Evolutionary conservation across 192 early-diverging fungal genomes (phyloP).

Genomic region (Umbelopsis vinacea): DNA sequence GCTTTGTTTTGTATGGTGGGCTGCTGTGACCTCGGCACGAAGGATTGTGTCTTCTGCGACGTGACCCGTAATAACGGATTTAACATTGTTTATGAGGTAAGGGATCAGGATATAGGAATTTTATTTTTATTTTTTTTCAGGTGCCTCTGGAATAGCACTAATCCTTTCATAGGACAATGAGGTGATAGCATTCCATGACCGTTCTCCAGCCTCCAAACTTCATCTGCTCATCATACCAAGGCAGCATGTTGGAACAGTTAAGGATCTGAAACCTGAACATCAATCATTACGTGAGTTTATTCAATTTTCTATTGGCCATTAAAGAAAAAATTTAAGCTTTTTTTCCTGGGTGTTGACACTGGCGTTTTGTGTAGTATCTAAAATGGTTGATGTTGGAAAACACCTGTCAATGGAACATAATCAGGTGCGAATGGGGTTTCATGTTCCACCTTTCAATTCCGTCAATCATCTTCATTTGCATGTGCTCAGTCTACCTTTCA

Average conservation of each 20-base stretch:
- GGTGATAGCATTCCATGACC: constrained; percentile 49
- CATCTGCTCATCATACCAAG: constrained; percentile 49
- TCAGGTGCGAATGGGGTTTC: constrained; percentile 62
- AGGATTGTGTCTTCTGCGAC: constrained; percentile 23
- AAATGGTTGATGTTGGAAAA: constrained; percentile 33
- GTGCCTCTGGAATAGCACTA: background rate
- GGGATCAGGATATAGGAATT: background rate
- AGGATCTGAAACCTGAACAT: constrained; percentile 36
- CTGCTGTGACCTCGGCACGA: constrained; percentile 9
- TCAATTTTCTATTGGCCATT: background rate
- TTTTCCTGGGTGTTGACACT: constrained; percentile 28
- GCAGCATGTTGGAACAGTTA: constrained; percentile 44
- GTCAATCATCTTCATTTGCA: constrained; percentile 75
- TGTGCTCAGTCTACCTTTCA: constrained; percentile 61
- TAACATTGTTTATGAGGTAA: constrained; percentile 30
- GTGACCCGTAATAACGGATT: constrained; percentile 27
- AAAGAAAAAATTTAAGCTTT: constrained; percentile 16
- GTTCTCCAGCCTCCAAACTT: constrained; percentile 41
- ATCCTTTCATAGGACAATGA: constrained; percentile 40
- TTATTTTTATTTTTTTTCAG: background rate
- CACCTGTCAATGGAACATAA: constrained; percentile 6
- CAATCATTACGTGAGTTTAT: constrained; percentile 32
- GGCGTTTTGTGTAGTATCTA: constrained; percentile 38
- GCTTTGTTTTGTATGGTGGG: constrained; percentile 18
- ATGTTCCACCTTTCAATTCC: constrained; percentile 71